Evolutionary conservation across 2,329 filamentous ascomycete species (phyloP).

Genomic region (Colletotrichum phormii): DNA sequence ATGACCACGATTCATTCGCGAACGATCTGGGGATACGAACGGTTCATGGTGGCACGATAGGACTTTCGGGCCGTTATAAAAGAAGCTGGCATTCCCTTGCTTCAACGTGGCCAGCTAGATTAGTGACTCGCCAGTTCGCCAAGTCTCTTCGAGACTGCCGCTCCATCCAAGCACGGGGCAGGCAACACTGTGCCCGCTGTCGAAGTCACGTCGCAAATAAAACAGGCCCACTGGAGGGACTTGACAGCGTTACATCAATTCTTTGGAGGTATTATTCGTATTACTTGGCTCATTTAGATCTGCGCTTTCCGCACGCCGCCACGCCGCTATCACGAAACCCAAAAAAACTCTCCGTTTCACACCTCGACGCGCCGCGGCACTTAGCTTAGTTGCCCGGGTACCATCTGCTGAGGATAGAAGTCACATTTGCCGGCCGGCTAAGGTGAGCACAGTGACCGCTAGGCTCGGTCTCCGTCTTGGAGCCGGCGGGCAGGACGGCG

Average conservation of each 20-base stretch:
- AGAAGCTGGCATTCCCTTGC: background rate
- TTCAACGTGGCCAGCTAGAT: background rate
- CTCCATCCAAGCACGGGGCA: no score
- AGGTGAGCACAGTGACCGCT: constrained; percentile 34
- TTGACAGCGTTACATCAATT: background rate
- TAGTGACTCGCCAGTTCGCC: background rate
- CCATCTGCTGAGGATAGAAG: constrained; percentile 33
- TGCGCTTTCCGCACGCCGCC: background rate
- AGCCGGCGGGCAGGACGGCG: constrained; percentile 24
- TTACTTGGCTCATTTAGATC: constrained; percentile 4
- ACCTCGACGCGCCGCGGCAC: no score
- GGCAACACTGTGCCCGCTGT: background rate
- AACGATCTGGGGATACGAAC: no score
- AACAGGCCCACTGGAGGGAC: background rate
- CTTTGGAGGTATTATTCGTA: background rate
- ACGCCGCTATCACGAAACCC: background rate
- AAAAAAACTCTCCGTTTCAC: no score
- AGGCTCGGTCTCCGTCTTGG: constrained; percentile 30
- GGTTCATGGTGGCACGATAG: background rate
- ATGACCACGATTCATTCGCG: background rate
- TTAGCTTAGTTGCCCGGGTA: constrained; percentile 30
- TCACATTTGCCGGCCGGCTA: constrained; percentile 26
- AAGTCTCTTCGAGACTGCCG: background rate
- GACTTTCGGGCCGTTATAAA: background rate
- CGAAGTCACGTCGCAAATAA: background rate